phyloP scores from a whole-genome alignment of 2,329 filamentous ascomycete genomes.

The Aspergillus arachidicola region DNA sequence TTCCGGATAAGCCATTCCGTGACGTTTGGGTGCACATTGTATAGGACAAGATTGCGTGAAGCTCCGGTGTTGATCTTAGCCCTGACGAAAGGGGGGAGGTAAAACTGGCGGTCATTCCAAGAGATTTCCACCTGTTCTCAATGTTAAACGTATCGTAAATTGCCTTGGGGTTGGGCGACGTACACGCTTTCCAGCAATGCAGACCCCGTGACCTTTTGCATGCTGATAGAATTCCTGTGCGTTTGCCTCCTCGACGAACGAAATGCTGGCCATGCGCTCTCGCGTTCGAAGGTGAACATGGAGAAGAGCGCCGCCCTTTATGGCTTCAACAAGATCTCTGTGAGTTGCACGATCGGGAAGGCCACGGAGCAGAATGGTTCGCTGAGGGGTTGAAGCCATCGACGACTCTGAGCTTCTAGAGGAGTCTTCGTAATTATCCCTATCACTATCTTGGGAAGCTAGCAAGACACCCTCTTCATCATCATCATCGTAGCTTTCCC shows the following conservation, averaged over 20 bases:
- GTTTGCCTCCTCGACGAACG: slow-evolving; percentile 67
- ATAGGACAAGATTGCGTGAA: slow-evolving; percentile 73
- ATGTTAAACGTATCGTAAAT: background rate
- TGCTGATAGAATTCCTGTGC: slow-evolving; percentile 68
- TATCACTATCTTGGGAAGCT: slow-evolving; percentile 28
- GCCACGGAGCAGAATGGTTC: slow-evolving; percentile 60
- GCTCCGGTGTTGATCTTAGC: slow-evolving; percentile 67
- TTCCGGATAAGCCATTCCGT: slow-evolving; percentile 68
- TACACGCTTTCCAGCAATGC: slow-evolving; percentile 69
- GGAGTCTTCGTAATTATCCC: slow-evolving; percentile 25
- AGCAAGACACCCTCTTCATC: slow-evolving; percentile 26
- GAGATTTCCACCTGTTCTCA: slow-evolving; percentile 62
- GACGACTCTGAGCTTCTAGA: slow-evolving; percentile 22
- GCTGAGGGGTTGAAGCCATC: slow-evolving; percentile 23
- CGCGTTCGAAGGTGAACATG: slow-evolving; percentile 65
- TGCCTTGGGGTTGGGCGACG: slow-evolving; percentile 28
- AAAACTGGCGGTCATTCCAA: slow-evolving; percentile 74
- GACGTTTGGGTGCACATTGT: slow-evolving; percentile 58
- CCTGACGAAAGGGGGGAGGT: slow-evolving; percentile 63
- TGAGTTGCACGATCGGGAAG: slow-evolving; percentile 65
- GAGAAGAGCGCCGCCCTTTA: slow-evolving; percentile 72
- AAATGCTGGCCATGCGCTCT: slow-evolving; percentile 66
- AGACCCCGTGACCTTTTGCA: slow-evolving; percentile 66
- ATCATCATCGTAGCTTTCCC: slow-evolving; percentile 14
- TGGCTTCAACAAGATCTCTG: slow-evolving; percentile 63